Evolutionary conservation across 2,329 filamentous ascomycete species (phyloP).

Genomic region (Cladosporium sphaerospermum): DNA sequence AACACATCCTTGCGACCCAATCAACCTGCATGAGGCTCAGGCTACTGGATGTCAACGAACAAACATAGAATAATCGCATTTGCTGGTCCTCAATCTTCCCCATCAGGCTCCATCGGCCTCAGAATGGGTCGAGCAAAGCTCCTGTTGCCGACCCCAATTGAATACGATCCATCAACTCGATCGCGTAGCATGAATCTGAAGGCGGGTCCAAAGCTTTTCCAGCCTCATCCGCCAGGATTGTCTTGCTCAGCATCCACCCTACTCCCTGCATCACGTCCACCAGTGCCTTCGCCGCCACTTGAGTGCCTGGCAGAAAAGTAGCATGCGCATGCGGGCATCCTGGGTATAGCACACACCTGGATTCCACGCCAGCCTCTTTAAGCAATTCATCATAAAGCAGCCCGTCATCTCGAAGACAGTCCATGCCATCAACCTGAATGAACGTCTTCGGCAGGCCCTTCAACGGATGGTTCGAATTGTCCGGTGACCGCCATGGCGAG

Average conservation of each 20-base stretch:
- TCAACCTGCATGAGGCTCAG: too few relatives aligned
- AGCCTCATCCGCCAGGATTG: too few relatives aligned
- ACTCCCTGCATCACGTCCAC: constrained; percentile 28
- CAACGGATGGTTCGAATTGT: constrained; percentile 30
- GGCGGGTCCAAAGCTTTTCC: too few relatives aligned
- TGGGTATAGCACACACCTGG: constrained; percentile 39
- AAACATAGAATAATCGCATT: too few relatives aligned
- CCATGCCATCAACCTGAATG: constrained; percentile 46
- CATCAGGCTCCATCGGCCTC: too few relatives aligned
- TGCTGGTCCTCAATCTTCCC: too few relatives aligned
- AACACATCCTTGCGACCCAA: too few relatives aligned
- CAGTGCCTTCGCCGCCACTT: constrained; percentile 18
- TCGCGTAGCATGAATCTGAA: too few relatives aligned
- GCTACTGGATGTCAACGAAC: too few relatives aligned
- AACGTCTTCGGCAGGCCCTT: constrained; percentile 41
- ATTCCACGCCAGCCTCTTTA: constrained; percentile 39
- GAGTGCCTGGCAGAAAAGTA: constrained; percentile 27
- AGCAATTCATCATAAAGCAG: constrained; percentile 48
- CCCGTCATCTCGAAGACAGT: constrained; percentile 47
- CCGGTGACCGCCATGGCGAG: constrained; percentile 24
- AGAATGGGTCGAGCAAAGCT: too few relatives aligned
- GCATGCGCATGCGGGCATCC: constrained; percentile 40
- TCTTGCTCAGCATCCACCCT: constrained; percentile 26
- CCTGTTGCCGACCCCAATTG: too few relatives aligned
- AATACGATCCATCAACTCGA: too few relatives aligned